These are phyloP conservation scores for Ganoderma lingzhi DNA, from an alignment of 1,284 basidiomycete genomes.

Conservation along the genomic window DNA sequence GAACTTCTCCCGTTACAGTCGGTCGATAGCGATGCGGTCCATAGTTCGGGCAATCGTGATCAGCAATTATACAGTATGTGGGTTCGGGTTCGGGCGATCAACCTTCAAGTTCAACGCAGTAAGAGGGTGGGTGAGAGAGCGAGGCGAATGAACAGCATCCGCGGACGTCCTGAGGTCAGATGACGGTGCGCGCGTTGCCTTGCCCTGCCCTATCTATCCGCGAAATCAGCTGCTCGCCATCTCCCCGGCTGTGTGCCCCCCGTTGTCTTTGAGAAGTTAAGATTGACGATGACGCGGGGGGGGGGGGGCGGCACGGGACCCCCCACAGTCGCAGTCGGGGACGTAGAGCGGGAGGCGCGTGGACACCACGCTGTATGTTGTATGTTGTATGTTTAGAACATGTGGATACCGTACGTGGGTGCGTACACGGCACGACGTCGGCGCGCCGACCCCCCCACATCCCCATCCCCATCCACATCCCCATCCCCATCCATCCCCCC, in stretches of 20 bases:
- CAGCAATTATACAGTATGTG: background rate
- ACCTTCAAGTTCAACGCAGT: background rate
- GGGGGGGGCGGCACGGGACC: background rate
- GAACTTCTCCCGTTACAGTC: background rate
- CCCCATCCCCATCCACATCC: background rate
- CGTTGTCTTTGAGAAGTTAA: background rate
- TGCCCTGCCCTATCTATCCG: background rate
- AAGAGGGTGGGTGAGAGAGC: background rate
- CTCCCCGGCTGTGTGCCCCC: too few species aligned
- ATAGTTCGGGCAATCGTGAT: background rate
- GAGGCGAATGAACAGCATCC: background rate
- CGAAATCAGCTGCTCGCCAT: background rate
- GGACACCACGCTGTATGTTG: too few species aligned
- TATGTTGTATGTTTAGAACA: background rate
- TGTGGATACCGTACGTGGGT: background rate
- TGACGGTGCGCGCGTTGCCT: background rate
- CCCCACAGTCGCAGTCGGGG: background rate
- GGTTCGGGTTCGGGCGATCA: background rate
- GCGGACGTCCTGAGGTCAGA: background rate
- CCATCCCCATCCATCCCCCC: background rate
- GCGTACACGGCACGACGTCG: background rate
- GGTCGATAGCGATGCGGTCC: background rate
- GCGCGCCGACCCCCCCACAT: too few species aligned
- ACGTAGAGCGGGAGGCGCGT: background rate
- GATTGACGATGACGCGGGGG: background rate